These are phyloP conservation scores for Colletotrichum viniferum DNA, from an alignment of 2,329 filamentous ascomycete species.

Conservation along the genomic window DNA sequence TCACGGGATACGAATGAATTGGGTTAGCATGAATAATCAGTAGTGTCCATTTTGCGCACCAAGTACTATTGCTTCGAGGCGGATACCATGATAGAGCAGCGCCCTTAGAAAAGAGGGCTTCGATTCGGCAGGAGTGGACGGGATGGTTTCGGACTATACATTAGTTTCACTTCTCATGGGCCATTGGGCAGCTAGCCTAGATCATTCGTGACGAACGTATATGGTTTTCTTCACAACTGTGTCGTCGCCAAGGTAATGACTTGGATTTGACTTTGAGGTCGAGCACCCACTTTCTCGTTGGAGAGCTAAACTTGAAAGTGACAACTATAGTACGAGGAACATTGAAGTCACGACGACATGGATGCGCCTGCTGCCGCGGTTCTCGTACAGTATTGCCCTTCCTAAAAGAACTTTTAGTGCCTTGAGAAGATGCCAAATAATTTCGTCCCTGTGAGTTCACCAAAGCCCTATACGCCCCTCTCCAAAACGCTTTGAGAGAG, in stretches of 20 bases:
- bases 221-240: not conserved
- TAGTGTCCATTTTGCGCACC: not conserved
- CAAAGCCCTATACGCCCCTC: not conserved
- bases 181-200: not conserved
- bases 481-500: not conserved
- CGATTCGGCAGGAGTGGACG: not conserved
- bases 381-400: not conserved
- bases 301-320: not conserved
- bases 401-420: not conserved
- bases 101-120: conserved; percentile 3
- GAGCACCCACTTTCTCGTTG: not conserved
- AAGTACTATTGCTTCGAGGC: conserved; percentile 13
- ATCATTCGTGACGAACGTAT: not conserved
- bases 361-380: not conserved
- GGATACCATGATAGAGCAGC: conserved; percentile 19
- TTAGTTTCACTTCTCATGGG: not conserved
- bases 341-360: not conserved
- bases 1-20: not conserved
- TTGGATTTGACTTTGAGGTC: not conserved
- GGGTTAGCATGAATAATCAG: conserved; percentile 10
- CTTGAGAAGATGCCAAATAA: not conserved
- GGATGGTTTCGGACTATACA: not conserved
- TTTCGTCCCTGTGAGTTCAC: not conserved
- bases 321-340: not conserved
- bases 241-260: not conserved